Evolutionary conservation across 129 eudicot species (phyloP), one percentile per base, ranked within the genome.

Genomic region (Flaveria ramosissima): DNA sequence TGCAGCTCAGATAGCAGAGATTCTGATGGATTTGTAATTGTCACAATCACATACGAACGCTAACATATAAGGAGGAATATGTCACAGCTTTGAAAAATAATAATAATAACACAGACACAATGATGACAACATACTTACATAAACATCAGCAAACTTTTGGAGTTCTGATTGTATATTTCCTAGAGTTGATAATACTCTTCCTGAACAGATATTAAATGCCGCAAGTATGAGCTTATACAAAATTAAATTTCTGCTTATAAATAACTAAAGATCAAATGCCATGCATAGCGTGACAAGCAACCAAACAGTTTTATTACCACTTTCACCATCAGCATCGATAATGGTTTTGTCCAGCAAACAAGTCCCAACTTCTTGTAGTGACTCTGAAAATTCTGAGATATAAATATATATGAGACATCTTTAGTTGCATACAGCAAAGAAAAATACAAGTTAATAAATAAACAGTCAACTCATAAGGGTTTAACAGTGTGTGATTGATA

Each of bases 11-110:
- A 81, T 48, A 94, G 90, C 56, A 94, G 92, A 84, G 93, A 94
- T 71, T 91, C 97, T 50, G 97, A 91, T 66, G 99, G 99, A 81
- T 82, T 89, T 74, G 99, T 91, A 52, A 94, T 91, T 43, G 97
- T 94, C 56, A 79, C 73, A 19, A 87, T 63, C 70, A 94, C 76
- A 72, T 88, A 93, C 55, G 97, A 83, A 3, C 99, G 97, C 99
- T 94, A 88, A 68, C 46, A 86, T 60, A 74, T 10, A 81, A 76
- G 84, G 23, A 72, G 39, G 24, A 78, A 72, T n/a, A 20, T 51
- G 68, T 83, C 80, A 74, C 71, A 45, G 65, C 47, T 71, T 43
- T 27, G 16, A 46, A 23, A 65, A 71, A 32, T 30, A 30, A 78
- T 16, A 78, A 61, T 39, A 27, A 63, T 76, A 45, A 43, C 69